Evolutionary conservation across 1,284 basidiomycete species (phyloP).

Genomic region (Microstroma glucosiphilum): DNA sequence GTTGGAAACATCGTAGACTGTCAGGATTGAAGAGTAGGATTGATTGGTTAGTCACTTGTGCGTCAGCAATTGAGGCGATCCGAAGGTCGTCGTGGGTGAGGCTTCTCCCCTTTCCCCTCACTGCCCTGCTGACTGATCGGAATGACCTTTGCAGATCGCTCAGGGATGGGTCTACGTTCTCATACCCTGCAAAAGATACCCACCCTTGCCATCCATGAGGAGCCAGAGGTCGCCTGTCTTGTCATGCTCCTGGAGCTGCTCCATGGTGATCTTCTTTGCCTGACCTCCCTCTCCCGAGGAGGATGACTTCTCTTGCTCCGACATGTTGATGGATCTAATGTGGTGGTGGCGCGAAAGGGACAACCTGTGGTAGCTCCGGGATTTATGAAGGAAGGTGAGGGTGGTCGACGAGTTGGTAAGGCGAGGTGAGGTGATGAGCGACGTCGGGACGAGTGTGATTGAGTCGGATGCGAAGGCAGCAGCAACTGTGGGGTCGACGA

Average conservation of each 20-base stretch:
- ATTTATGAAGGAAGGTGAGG: background rate
- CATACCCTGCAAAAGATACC: background rate
- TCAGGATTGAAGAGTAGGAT: background rate
- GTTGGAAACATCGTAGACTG: constrained; percentile 88
- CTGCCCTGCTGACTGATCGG: no score
- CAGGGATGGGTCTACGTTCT: background rate
- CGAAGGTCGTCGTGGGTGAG: no score
- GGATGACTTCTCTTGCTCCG: background rate
- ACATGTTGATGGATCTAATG: background rate
- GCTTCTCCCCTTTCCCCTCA: no score
- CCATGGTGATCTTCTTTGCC: constrained; percentile 31
- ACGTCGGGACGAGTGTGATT: background rate
- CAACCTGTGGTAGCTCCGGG: background rate
- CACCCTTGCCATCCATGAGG: constrained; percentile 47
- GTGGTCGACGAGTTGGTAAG: background rate
- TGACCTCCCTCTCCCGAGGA: background rate
- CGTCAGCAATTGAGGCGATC: no score
- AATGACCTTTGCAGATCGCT: no score
- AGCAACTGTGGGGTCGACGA: no score
- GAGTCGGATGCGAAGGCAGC: no score
- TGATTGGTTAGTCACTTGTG: no score
- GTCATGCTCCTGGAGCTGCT: constrained; percentile 44
- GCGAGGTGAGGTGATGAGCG: background rate
- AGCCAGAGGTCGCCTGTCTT: constrained; percentile 46
- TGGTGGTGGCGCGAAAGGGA: no score